These are phyloP conservation scores for Orbilia blumenaviensis DNA, from an alignment of 2,329 filamentous ascomycete genomes.

Conservation along the genomic window DNA sequence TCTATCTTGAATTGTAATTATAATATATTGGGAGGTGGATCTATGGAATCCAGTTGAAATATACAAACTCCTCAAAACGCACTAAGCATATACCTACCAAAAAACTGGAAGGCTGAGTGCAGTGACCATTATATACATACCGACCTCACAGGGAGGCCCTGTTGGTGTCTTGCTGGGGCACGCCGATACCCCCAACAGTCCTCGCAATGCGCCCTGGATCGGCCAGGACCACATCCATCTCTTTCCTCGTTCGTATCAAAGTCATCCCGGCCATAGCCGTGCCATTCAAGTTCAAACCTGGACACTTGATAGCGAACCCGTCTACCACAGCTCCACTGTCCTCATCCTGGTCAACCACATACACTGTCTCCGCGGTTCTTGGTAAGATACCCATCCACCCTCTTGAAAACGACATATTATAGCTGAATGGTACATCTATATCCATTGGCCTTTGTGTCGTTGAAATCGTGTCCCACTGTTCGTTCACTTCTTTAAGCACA, in stretches of 20 bases:
- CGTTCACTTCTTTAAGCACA: conserved; percentile 13
- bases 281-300: conserved; percentile 48
- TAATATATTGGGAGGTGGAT: neutral
- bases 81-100: neutral
- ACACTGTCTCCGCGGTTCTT: conserved; percentile 30
- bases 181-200: conserved; percentile 38
- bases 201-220: conserved; percentile 6
- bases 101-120: neutral
- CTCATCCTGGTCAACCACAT: conserved; percentile 42
- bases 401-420: conserved; percentile 53
- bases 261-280: conserved; percentile 46
- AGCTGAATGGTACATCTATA: conserved; percentile 30
- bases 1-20: conserved; percentile 11
- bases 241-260: conserved; percentile 39
- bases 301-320: conserved; percentile 28
- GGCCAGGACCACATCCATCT: conserved; percentile 28
- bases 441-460: conserved; percentile 12
- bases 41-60: neutral
- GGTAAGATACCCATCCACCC: conserved; percentile 55
- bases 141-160: neutral
- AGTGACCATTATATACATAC: neutral
- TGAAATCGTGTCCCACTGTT: conserved; percentile 8
- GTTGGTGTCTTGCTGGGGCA: neutral
- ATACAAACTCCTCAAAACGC: neutral
- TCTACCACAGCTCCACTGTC: conserved; percentile 28